These are phyloP conservation scores for Pseudogymnoascus verrucosus DNA, from an alignment of 2,329 filamentous ascomycete genomes.

Conservation along the genomic window DNA sequence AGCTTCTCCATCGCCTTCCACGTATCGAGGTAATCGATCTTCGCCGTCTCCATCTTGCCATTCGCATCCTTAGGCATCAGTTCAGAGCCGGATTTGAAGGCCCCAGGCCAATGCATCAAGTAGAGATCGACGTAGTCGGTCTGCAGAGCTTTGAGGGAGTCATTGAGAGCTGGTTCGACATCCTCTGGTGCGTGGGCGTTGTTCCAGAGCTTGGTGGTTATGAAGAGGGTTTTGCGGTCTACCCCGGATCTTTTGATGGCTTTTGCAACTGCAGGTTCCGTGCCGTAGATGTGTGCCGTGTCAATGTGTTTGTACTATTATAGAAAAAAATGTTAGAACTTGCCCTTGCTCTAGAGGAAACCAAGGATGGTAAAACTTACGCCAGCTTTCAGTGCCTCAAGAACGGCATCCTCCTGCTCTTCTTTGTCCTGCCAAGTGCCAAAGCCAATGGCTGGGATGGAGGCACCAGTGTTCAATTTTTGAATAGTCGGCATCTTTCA, in stretches of 20 bases:
- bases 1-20: constrained; percentile 52
- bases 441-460: constrained; percentile 35
- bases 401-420: constrained; percentile 35
- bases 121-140: constrained; percentile 34
- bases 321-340: not conserved
- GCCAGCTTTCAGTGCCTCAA: constrained; percentile 36
- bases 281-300: constrained; percentile 38
- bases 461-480: constrained; percentile 35
- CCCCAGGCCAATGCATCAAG: constrained; percentile 33
- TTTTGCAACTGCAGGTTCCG: constrained; percentile 36
- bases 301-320: constrained; percentile 37
- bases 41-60: constrained; percentile 19
- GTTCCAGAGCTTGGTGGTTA: constrained; percentile 58
- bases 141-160: constrained; percentile 29
- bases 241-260: constrained; percentile 35
- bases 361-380: not conserved
- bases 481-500: constrained; percentile 20
- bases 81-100: constrained; percentile 22
- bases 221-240: constrained; percentile 34
- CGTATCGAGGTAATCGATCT: constrained; percentile 37
- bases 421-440: constrained; percentile 39
- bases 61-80: constrained; percentile 21
- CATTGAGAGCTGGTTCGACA: constrained; percentile 28
- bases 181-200: constrained; percentile 31
- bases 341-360: not conserved